Conservation (phyloP, 768 basidiomycete species). For the Ramaria sp. region DNA sequence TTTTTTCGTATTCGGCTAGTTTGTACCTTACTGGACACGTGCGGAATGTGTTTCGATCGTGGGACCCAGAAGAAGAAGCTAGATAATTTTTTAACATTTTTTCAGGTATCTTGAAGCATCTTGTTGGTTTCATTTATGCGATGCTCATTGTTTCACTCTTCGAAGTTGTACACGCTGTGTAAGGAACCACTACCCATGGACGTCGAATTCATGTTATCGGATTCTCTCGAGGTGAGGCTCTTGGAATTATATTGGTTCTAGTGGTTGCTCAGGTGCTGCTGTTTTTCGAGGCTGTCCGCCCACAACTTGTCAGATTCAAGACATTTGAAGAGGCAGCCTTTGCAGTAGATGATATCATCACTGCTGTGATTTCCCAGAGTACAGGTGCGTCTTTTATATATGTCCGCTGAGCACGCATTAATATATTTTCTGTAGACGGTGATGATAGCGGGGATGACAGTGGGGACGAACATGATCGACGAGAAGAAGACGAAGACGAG, state of each 20-base stretch:
- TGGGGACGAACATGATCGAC: slow-evolving; percentile 31
- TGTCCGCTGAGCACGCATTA: neutral
- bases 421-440: slow-evolving; percentile 37
- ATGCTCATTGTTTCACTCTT: slow-evolving; percentile 20
- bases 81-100: slow-evolving; percentile 86
- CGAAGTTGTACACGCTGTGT: slow-evolving; percentile 72
- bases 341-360: slow-evolving; percentile 76
- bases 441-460: slow-evolving; percentile 40
- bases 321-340: slow-evolving; percentile 76
- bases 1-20: slow-evolving; percentile 90
- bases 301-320: slow-evolving; percentile 60
- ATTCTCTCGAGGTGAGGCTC: slow-evolving; percentile 73
- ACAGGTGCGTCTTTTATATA: neutral
- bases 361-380: neutral
- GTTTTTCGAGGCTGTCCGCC: slow-evolving; percentile 61
- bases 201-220: slow-evolving; percentile 92
- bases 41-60: slow-evolving; percentile 95
- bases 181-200: slow-evolving; percentile 93
- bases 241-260: neutral
- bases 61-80: slow-evolving; percentile 88
- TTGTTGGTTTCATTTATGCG: neutral
- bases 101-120: slow-evolving; percentile 51
- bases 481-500: slow-evolving; percentile 30
- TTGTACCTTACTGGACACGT: slow-evolving; percentile 88
- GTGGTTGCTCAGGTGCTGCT: slow-evolving; percentile 5